Percentiles rank a stretch among this genome's conserved stretches.
Evolutionary conservation across 371 early-diverging fungal genomes (phyloP).

Genomic region (Circinella minor): DNA sequence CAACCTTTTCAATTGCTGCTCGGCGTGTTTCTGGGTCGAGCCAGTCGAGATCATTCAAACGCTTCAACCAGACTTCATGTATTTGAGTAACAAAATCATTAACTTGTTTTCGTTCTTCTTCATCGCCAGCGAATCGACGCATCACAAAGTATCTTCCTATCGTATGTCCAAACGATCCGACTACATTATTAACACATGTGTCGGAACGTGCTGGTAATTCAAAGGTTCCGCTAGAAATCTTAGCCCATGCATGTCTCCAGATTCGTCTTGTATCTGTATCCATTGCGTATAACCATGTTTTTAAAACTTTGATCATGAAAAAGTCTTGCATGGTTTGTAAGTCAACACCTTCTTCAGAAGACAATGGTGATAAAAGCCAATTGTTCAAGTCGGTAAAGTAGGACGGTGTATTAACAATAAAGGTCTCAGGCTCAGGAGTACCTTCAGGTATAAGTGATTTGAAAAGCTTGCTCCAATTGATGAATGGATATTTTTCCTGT

Average conservation of each 20-base stretch:
- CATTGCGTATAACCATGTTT: slow-evolving; percentile 7
- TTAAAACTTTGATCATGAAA: slow-evolving; percentile 13
- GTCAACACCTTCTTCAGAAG: neutral
- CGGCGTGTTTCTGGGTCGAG: slow-evolving; percentile 53
- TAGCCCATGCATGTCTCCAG: slow-evolving; percentile 21
- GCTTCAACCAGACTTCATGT: slow-evolving; percentile 34
- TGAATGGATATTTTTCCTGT: slow-evolving; percentile 26
- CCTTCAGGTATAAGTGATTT: slow-evolving; percentile 7
- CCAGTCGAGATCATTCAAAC: slow-evolving; percentile 54
- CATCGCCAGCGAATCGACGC: slow-evolving; percentile 44
- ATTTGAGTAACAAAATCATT: slow-evolving; percentile 38
- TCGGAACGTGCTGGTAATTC: slow-evolving; percentile 45
- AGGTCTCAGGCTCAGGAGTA: slow-evolving; percentile 1
- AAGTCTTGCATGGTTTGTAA: slow-evolving; percentile 17
- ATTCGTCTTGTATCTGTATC: slow-evolving; percentile 25
- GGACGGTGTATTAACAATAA: slow-evolving; percentile 15
- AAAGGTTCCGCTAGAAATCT: slow-evolving; percentile 36
- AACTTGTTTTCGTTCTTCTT: slow-evolving; percentile 34
- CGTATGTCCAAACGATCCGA: slow-evolving; percentile 50
- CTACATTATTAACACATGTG: slow-evolving; percentile 47
- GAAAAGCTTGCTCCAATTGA: slow-evolving; percentile 29
- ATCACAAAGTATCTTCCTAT: slow-evolving; percentile 61
- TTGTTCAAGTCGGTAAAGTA: slow-evolving; percentile 20
- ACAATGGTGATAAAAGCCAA: neutral
- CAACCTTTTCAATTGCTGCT: slow-evolving; percentile 52